Percentiles rank a stretch among this genome's conserved stretches.
Conservation (phyloP, 495 filamentous ascomycete genomes). For the Aspergillus panamensis region DNA sequence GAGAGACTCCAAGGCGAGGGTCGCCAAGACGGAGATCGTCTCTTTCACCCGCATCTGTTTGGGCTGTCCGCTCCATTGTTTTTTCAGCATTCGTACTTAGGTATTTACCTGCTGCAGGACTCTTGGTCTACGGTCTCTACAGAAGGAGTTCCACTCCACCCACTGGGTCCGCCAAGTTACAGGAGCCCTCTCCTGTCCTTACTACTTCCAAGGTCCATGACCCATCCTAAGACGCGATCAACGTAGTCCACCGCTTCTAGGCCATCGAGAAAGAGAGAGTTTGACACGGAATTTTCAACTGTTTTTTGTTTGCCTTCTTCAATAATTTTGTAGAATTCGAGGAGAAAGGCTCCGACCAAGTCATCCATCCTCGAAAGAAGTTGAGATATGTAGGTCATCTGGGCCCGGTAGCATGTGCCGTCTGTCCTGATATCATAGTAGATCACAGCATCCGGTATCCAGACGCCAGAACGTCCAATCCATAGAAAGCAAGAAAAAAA, state of each 20-base stretch:
- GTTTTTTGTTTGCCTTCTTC: conserved; percentile 33
- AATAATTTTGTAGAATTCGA: conserved; percentile 34
- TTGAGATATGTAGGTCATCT: conserved; percentile 41
- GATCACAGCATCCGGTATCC: conserved; percentile 20
- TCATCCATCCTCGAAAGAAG: conserved; percentile 6
- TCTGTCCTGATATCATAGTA: conserved; percentile 13
- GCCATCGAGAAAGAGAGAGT: not conserved
- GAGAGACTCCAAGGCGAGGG: not conserved
- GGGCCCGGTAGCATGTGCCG: conserved; percentile 25
- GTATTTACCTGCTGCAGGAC: not conserved
- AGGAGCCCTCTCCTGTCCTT: not conserved
- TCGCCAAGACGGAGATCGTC: conserved; percentile 5
- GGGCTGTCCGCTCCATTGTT: not conserved
- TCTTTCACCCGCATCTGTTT: not conserved
- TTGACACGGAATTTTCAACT: conserved; percentile 38
- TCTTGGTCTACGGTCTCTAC: not conserved
- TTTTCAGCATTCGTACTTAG: not conserved
- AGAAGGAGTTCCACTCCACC: not conserved
- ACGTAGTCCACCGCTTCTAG: not conserved
- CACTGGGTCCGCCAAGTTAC: not conserved
- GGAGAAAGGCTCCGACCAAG: conserved; percentile 34
- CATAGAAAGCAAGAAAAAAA: conserved; percentile 1
- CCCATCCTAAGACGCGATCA: not conserved
- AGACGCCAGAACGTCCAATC: conserved; percentile 32
- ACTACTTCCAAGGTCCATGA: not conserved